phyloP scores from a whole-genome alignment of 306 rosid genomes.

The Cucurbita argyrosperma region DNA sequence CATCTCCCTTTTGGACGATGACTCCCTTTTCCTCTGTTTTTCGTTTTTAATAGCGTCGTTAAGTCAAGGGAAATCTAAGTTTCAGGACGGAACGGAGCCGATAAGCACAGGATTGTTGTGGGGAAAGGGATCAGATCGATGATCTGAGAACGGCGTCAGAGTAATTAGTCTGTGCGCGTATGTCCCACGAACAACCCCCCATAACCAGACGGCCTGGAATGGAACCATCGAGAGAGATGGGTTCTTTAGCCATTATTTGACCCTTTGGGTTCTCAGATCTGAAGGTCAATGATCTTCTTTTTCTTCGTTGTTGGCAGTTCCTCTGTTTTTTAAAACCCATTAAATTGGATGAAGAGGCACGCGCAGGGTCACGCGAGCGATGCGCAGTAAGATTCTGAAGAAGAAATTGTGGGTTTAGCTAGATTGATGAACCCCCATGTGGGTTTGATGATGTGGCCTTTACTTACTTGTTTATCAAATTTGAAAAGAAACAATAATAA shows the following conservation, averaged over 20 bases:
- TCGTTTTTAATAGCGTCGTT: background rate
- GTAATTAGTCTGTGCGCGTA: background rate
- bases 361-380: slow-evolving; percentile 6
- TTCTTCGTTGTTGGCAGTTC: background rate
- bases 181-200: background rate
- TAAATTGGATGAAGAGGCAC: slow-evolving; percentile 3
- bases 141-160: slow-evolving; percentile 4
- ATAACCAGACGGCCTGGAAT: background rate
- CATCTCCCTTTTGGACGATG: background rate
- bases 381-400: background rate
- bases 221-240: background rate
- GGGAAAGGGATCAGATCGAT: background rate
- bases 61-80: background rate
- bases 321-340: background rate
- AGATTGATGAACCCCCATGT: slow-evolving; percentile 1
- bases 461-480: background rate
- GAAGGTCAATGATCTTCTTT: slow-evolving; percentile 1
- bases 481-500: background rate
- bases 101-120: background rate
- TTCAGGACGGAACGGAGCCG: slow-evolving; percentile 2
- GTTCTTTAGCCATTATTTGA: background rate
- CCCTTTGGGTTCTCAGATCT: background rate
- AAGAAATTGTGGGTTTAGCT: background rate
- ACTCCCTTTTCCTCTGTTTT: background rate
- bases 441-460: slow-evolving; percentile 5